A percentile compares a stretch with the other conserved stretches of the same genome.
These are phyloP conservation scores for Fonsecaea pedrosoi DNA, from an alignment of 2,329 filamentous ascomycete species.

Conservation along the genomic window DNA sequence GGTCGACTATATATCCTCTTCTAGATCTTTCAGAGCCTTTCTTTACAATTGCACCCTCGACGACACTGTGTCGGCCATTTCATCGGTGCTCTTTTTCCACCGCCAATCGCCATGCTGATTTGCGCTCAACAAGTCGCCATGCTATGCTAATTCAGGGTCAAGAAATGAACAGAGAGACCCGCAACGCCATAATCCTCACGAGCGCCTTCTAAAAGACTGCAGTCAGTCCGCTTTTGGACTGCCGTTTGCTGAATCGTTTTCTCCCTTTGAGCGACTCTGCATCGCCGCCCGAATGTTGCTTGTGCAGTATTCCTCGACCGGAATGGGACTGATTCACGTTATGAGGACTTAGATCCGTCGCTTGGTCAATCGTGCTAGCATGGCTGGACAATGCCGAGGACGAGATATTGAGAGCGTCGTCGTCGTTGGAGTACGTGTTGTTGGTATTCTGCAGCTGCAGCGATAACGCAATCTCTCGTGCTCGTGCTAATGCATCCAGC, in stretches of 20 bases:
- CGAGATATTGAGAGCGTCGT: constrained; percentile 70
- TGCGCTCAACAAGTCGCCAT: constrained; percentile 29
- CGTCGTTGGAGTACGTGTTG: constrained; percentile 66
- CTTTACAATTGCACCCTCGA: constrained; percentile 21
- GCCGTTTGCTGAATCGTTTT: constrained; percentile 83
- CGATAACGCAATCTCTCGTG: constrained; percentile 80
- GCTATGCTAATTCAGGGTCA: constrained; percentile 29
- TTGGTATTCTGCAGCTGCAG: constrained; percentile 66
- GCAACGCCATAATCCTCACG: background rate
- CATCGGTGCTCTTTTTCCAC: constrained; percentile 19
- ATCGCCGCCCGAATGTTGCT: constrained; percentile 53
- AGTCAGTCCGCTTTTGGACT: constrained; percentile 92
- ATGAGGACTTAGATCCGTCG: constrained; percentile 46
- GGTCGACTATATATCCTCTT: constrained; percentile 15
- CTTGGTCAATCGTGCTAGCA: constrained; percentile 53
- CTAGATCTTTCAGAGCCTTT: constrained; percentile 22
- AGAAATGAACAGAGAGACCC: constrained; percentile 23
- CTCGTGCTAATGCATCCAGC: constrained; percentile 86
- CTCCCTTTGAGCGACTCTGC: constrained; percentile 63
- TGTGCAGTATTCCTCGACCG: constrained; percentile 54
- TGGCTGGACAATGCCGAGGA: constrained; percentile 74
- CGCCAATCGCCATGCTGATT: constrained; percentile 27
- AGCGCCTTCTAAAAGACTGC: constrained; percentile 71
- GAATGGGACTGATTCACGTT: constrained; percentile 44
- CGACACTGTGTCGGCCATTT: background rate